Evolutionary conservation across 495 filamentous ascomycete species (phyloP).

Genomic region (Aspergillus bertholletiae): DNA sequence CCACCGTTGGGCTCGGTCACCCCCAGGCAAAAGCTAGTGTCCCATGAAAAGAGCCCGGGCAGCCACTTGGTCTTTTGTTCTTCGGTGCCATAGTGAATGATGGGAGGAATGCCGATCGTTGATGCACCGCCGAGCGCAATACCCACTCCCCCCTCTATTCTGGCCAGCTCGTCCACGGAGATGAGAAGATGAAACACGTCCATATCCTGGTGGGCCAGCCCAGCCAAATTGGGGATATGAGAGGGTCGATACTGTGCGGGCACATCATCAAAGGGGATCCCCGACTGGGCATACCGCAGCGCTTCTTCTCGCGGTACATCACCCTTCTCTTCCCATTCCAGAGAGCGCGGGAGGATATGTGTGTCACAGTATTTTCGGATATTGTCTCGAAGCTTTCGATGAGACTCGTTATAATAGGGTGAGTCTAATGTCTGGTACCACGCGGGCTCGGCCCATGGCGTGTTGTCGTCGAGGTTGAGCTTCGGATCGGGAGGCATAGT

Average conservation of each 20-base stretch:
- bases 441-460: background rate
- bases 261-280: no score
- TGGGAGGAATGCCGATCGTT: background rate
- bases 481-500: no score
- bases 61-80: conserved; percentile 3
- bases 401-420: background rate
- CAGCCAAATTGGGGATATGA: no score
- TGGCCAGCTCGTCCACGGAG: background rate
- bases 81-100: conserved; percentile 3
- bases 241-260: no score
- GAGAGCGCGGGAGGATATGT: background rate
- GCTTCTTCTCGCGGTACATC: background rate
- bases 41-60: background rate
- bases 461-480: no score
- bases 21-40: conserved; percentile 2
- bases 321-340: background rate
- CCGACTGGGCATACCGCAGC: background rate
- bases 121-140: background rate
- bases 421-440: background rate
- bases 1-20: conserved; percentile 2
- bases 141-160: background rate
- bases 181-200: conserved; percentile 1
- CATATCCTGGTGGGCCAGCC: no score
- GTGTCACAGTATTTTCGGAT: background rate
- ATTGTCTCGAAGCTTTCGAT: background rate